phyloP scores from a whole-genome alignment of 2,329 filamentous ascomycete species.

The Fusarium temperatum region DNA sequence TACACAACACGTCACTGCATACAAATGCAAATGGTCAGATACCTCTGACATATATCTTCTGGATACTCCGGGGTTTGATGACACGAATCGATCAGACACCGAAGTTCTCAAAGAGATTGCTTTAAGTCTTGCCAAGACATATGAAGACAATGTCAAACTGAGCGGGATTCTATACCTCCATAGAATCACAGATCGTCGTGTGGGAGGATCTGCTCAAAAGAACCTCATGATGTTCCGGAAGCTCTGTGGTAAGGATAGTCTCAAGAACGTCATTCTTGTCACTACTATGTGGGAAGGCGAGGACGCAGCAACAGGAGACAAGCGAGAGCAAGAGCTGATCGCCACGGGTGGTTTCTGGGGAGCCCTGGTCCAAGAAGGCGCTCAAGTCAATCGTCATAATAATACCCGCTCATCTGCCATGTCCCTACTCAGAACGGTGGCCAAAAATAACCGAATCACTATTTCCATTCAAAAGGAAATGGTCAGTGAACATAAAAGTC shows the following conservation, averaged over 20 bases:
- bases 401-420: not conserved
- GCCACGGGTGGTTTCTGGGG: not conserved
- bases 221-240: not conserved
- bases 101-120: constrained; percentile 6
- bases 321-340: not conserved
- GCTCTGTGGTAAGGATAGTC: not conserved
- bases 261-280: not conserved
- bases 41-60: constrained; percentile 2
- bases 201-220: not conserved
- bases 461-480: not conserved
- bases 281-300: not conserved
- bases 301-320: not conserved
- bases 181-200: not conserved
- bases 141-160: not conserved
- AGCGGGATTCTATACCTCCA: constrained; percentile 12
- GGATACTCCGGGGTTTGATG: constrained; percentile 17
- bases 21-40: not conserved
- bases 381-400: not conserved
- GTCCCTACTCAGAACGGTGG: not conserved
- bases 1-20: not conserved
- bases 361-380: not conserved
- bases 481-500: not conserved
- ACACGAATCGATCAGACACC: constrained; percentile 4
- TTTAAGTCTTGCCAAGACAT: not conserved
- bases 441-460: not conserved